Evolutionary conservation across 2,329 filamentous ascomycete genomes (phyloP).

Genomic region (Alternaria arbusti): DNA sequence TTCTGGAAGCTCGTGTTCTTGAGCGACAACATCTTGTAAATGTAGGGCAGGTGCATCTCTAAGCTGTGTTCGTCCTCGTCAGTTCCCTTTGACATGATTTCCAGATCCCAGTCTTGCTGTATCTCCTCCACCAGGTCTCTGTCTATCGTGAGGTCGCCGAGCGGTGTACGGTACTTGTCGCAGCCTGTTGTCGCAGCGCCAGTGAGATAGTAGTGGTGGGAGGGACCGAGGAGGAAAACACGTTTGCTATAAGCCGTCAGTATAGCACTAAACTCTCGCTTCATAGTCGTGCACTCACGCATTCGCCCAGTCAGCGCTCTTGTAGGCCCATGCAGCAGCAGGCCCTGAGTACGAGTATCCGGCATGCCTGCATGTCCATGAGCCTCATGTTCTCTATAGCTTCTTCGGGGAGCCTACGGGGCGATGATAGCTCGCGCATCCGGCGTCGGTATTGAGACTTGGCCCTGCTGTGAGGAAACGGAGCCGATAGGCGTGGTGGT

Average conservation of each 20-base stretch:
- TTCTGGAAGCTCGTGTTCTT: conserved; percentile 33
- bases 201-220: conserved; percentile 82
- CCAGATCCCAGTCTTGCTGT: conserved; percentile 34
- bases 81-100: conserved; percentile 64
- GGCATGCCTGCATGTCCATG: conserved; percentile 72
- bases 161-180: conserved; percentile 73
- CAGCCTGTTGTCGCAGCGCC: conserved; percentile 80
- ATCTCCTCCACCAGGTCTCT: conserved; percentile 58
- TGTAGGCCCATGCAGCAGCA: conserved; percentile 95
- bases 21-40: conserved; percentile 76
- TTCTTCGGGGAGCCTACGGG: conserved; percentile 68
- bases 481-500: conserved; percentile 67
- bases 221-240: conserved; percentile 90
- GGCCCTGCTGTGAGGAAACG: conserved; percentile 46
- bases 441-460: conserved; percentile 66
- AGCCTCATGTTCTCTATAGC: conserved; percentile 21
- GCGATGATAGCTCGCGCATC: conserved; percentile 87
- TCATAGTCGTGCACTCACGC: conserved; percentile 59
- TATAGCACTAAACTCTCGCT: background rate
- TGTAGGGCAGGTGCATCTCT: conserved; percentile 95
- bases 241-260: conserved; percentile 65
- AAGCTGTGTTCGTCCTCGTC: conserved; percentile 91
- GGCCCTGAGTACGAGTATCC: conserved; percentile 91
- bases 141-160: conserved; percentile 74
- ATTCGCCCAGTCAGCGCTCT: conserved; percentile 78